Conservation (phyloP, 208 protist genomes). For the Trichomonas tenax region DNA sequence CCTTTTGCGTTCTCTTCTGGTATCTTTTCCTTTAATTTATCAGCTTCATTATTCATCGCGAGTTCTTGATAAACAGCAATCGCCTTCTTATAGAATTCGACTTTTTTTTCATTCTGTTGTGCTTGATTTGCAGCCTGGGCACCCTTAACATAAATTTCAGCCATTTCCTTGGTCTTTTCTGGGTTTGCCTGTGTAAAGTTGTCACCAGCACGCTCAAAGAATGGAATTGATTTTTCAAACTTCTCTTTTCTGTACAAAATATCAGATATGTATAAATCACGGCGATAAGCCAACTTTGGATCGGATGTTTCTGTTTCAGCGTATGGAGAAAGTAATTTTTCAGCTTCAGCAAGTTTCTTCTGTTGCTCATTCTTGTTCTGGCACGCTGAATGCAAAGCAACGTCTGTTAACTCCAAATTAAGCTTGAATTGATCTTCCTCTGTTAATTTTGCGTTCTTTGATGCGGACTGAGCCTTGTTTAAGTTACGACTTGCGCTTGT, state of each 20-base stretch:
- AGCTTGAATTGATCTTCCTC: neutral
- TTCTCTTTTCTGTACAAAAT: neutral
- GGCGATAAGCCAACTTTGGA: neutral
- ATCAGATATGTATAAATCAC: neutral
- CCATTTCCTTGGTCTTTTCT: neutral
- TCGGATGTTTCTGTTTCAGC: neutral
- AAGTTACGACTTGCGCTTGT: neutral
- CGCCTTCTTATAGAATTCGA: neutral
- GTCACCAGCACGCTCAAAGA: neutral
- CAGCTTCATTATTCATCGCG: neutral
- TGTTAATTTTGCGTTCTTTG: neutral
- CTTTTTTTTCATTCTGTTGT: neutral
- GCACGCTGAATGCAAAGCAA: neutral
- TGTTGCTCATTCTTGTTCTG: neutral
- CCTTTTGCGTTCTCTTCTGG: neutral
- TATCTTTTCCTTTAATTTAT: neutral
- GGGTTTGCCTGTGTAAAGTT: neutral
- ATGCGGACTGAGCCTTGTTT: neutral
- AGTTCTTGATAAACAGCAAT: neutral
- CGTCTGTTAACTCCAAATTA: neutral
- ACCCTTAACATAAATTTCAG: neutral
- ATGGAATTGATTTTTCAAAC: neutral
- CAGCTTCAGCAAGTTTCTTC: neutral
- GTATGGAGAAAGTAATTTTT: neutral
- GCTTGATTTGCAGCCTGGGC: neutral